These are phyloP conservation scores for Dioscorea cayenensis DNA, from an alignment of 116 monocot genomes.

Conservation along the genomic window DNA sequence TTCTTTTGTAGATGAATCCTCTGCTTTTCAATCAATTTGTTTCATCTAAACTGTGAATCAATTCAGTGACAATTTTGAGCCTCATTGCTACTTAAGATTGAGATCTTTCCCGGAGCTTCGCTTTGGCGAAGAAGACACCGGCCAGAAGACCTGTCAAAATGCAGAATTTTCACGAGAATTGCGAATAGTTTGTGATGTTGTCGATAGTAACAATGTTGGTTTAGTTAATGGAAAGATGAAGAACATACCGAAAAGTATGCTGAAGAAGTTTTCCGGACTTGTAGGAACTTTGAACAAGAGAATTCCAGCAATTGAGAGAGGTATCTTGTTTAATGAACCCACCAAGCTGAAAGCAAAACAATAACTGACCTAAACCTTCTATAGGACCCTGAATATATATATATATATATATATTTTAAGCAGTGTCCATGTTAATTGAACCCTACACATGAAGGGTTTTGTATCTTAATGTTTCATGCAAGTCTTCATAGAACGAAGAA, in stretches of 20 bases:
- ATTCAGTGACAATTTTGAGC: background rate
- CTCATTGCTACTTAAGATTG: slow-evolving; percentile 12
- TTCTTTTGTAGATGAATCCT: background rate
- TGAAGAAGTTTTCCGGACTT: slow-evolving; percentile 67
- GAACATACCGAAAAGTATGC: slow-evolving; percentile 85
- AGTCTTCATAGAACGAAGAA: too few species aligned
- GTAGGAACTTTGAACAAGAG: slow-evolving; percentile 87
- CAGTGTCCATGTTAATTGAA: too few species aligned
- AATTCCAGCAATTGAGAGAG: slow-evolving; percentile 85
- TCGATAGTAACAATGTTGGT: background rate
- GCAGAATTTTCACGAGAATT: background rate
- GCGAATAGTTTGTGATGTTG: background rate
- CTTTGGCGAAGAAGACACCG: slow-evolving; percentile 90
- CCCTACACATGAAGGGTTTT: too few species aligned
- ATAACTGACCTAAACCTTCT: too few species aligned
- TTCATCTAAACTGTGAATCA: background rate
- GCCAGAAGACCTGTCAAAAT: slow-evolving; percentile 61
- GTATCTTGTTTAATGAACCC: slow-evolving; percentile 96
- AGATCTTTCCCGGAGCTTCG: slow-evolving; percentile 60
- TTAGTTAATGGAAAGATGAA: background rate
- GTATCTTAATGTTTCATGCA: too few species aligned
- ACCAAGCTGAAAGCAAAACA: slow-evolving; percentile 49
- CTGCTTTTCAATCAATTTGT: background rate
- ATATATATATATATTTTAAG: too few species aligned
- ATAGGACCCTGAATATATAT: too few species aligned